Base-by-base conservation (phyloP, 352 stramenopile genomes). In the Phytophthora constricta region DNA sequence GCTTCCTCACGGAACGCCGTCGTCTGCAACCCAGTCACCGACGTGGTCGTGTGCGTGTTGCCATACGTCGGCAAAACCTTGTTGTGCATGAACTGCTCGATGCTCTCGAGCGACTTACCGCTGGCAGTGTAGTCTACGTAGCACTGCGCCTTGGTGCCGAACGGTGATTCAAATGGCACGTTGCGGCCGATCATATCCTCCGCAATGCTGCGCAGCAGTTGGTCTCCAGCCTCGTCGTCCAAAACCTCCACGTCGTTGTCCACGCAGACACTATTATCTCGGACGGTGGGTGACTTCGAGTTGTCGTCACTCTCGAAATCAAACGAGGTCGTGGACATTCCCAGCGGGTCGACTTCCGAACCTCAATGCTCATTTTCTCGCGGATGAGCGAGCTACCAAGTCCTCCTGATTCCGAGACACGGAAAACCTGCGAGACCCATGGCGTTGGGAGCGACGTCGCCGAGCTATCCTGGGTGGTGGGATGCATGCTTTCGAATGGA, bases 101-200 rank as follows among this genome's bases (percentile, higher is more conserved):
- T 92, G 33, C 77, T 95, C 45, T 63, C 62, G 1, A 98, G 59
- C 3, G 92, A 82, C 65, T 95, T 91, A 51, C 94, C 90, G 27
- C 88, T 97, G 14, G 96, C 97, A 5, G 96, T 98, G 58, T 97
- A 98, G 80, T 99, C 97, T 13, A 87, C 95, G 65, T 99, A 99
- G 33, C 97, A 87, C 26, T 98, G 72, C 10, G 90, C 91, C 19
- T 73, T 77, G 11, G 61, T 39, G 23, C 90, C 89, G 58, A 90
- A 97, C 14, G 90, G 90, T 14, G 81, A 74, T 42, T 82, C 72
- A 37, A 90, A 88, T 8, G 78, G 68, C 46, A 62, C 43, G 31
- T 77, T 77, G 26, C 62, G 73, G 26, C 83, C 83, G 28, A 90
- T 79, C 48, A 90, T 67, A 37, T 85, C 76, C 17, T 70, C 33